Base-by-base conservation (phyloP, 2,329 filamentous ascomycete genomes). In the Colletotrichum tamarilloi region DNA sequence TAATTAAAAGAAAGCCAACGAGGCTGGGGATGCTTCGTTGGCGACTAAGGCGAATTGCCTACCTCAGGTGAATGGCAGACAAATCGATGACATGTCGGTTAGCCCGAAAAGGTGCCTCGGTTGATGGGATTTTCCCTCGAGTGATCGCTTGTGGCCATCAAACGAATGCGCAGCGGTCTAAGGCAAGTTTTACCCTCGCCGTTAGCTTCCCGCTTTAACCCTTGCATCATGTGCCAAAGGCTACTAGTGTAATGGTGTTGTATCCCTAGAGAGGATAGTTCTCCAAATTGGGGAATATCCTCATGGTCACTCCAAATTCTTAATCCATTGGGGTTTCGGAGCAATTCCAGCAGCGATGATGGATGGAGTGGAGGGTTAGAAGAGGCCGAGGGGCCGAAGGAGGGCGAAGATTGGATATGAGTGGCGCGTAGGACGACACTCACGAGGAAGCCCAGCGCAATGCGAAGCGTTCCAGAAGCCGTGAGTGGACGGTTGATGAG, bases 91-190 rank as follows among this genome's bases (percentile, higher is more conserved):
- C 28, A 62, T 53, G 58, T 22, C 49, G 46, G n/a, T 57, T 38
- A 24, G 38, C 35, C 16, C 6, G 4, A 42, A 42, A 67, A 52
- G 38, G 30, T 42, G 22, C 58, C 69, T 68, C 69, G 69, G 69
- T 30, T 68, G 58, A 46, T 32, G 26, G n/a, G 32, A 30, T 19
- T 65, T 38, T 16, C n/a, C 11, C 62, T 42, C 30, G 64, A 71
- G 49, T 32, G 67, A 71, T 71, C 63, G 35, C 38, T 56, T 46
- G 35, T 62, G 63, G 32, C 56, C 46, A 26, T 38, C 42, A 62
- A 42, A 66, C 30, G 28, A 38, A 26, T 57, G 32, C 24, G 60
- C 42, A 57, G 53, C 30, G 64, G 53, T 67, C 3, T 53, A 63
- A 26, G n/a, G 22, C 22, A 12, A 24, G 58, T 62, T 60, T 30